Evolutionary conservation across 139 green algal genomes (phyloP), one percentile per base, ranked within the genome.

Genomic region (Volvox africanus): DNA sequence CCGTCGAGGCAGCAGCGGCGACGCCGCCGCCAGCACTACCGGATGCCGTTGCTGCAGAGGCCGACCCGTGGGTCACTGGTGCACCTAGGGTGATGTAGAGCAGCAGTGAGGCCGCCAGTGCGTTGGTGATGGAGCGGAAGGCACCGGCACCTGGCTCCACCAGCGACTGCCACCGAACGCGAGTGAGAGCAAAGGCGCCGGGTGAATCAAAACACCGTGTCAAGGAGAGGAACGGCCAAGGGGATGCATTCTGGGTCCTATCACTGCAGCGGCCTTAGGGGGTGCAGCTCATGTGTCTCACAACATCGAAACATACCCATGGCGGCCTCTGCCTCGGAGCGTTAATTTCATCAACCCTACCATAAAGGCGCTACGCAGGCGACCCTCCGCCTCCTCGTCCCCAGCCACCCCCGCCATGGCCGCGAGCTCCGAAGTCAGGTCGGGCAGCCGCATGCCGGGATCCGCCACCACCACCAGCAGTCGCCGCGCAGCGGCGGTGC

Each of bases 381-480:
- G 82, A 2, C 26, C 88, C 91, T 90, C 88, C 50, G 77, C 88
- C 61, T 50, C 37, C 14, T 35, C 61, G 33, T 91, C 84, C 26
- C 61, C 79, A 26, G 71, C 80, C 61, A 91, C 89, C 14, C 50
- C 61, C 44, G 92, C 91, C 69, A 95, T 61, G 0, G 36, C 44
- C 14, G 55, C 85, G 24, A 96, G 82, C 90, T 98, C 95, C 1
- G 93, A 86, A 16, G 94, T 94, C 55, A 98, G 68, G 71, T 95
- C 92, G 0, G 88, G 61, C 90, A 98, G 92, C 55, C 91, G 84
- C 91, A 98, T 94, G 78, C 85, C 35, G 0, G 96, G 94, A 85
- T 97, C 95, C 0, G 90, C 90, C 78, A 97, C 89, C 92, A 98
- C 78, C 32, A 95, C 94, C 33, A 92, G 68, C 86, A 98, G 89